These are phyloP conservation scores for Lentithecium fluviatile DNA, from an alignment of 495 filamentous ascomycete genomes.

Conservation along the genomic window DNA sequence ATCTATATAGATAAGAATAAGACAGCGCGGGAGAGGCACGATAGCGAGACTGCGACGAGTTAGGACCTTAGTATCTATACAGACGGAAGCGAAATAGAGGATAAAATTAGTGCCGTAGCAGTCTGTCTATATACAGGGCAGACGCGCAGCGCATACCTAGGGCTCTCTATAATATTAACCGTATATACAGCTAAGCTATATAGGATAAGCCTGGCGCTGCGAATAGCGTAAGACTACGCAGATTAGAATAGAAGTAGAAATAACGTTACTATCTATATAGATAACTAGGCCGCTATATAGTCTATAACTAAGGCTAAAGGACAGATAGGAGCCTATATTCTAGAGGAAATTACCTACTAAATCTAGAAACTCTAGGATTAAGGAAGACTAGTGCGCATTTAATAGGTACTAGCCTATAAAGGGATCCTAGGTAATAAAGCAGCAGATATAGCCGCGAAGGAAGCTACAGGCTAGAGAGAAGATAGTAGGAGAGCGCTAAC, in stretches of 20 bases:
- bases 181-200: slow-evolving; percentile 14
- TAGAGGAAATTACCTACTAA: background rate
- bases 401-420: too few relatives aligned
- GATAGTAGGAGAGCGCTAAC: too few relatives aligned
- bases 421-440: too few relatives aligned
- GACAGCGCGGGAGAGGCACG: background rate
- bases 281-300: slow-evolving; percentile 11
- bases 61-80: background rate
- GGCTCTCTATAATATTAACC: background rate
- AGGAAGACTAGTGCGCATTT: background rate
- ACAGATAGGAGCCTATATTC: slow-evolving; percentile 13
- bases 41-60: background rate
- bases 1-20: background rate
- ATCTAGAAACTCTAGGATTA: background rate
- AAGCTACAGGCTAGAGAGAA: too few relatives aligned
- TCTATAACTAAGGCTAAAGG: slow-evolving; percentile 3
- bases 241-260: slow-evolving; percentile 8
- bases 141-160: background rate
- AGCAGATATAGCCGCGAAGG: too few relatives aligned
- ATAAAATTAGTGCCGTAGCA: too few relatives aligned
- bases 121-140: too few relatives aligned
- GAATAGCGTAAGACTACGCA: slow-evolving; percentile 9
- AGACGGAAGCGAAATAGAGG: background rate
- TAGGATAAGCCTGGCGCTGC: slow-evolving; percentile 5
- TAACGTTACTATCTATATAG: slow-evolving; percentile 6